Evolutionary conservation across 1,284 basidiomycete species (phyloP).

Genomic region (Ustilago nuda): DNA sequence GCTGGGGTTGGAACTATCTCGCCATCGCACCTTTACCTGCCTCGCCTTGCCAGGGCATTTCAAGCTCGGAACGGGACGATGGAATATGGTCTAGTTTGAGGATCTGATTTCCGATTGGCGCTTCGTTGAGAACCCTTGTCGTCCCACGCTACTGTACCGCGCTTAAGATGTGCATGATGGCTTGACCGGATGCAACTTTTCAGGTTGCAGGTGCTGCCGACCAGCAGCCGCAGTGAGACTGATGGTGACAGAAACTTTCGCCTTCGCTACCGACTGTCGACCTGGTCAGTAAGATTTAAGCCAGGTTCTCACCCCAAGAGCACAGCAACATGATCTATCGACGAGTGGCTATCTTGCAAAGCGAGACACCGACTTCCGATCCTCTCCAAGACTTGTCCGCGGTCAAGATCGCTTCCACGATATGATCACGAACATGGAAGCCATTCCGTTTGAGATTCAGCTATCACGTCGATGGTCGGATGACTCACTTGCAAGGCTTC

Average conservation of each 20-base stretch:
- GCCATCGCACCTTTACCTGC: neutral
- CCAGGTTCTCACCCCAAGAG: neutral
- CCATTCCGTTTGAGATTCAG: neutral
- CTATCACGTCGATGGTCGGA: neutral
- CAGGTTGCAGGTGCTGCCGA: neutral
- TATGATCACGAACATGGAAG: conserved; percentile 4
- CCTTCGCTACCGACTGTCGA: neutral
- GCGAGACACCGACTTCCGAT: neutral
- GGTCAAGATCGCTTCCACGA: neutral
- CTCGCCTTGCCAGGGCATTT: neutral
- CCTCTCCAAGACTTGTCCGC: neutral
- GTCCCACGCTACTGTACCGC: neutral
- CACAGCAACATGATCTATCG: neutral
- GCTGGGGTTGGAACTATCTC: neutral
- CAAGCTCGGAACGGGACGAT: neutral
- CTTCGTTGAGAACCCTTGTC: neutral
- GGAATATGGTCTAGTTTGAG: neutral
- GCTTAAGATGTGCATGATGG: neutral
- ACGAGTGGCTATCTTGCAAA: neutral
- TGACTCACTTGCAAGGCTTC: neutral
- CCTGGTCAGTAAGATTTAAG: neutral
- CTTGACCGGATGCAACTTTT: neutral
- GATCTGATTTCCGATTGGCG: neutral
- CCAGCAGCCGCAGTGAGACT: neutral
- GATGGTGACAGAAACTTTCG: neutral